Conservation (phyloP, 1,284 basidiomycete species). For the Takashimella koratensis region DNA sequence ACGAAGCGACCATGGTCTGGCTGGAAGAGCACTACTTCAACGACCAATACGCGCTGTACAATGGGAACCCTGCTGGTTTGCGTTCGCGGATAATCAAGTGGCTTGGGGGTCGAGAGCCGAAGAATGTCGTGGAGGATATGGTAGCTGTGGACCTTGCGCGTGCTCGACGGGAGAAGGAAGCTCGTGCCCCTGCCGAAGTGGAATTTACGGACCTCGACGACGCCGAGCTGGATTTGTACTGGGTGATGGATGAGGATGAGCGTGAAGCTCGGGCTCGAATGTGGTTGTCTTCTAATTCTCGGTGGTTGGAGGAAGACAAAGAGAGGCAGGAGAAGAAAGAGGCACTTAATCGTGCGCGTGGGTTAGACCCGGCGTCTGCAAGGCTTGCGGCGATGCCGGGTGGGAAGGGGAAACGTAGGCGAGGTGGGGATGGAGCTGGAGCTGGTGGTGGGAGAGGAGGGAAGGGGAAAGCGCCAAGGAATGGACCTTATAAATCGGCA, state of each 20-base stretch:
- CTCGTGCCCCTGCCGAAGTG: slow-evolving; percentile 31
- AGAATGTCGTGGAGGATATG: slow-evolving; percentile 38
- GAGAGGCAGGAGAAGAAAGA: slow-evolving; percentile 33
- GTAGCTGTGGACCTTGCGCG: slow-evolving; percentile 56
- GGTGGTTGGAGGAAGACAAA: slow-evolving; percentile 86
- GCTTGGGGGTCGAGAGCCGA: slow-evolving; percentile 33
- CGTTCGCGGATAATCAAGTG: slow-evolving; percentile 29
- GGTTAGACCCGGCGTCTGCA: slow-evolving; percentile 31
- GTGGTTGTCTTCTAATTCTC: slow-evolving; percentile 94
- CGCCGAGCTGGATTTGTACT: slow-evolving; percentile 81
- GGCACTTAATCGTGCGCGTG: slow-evolving; percentile 24
- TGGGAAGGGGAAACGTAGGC: slow-evolving; percentile 4
- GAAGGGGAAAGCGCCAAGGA: slow-evolving; percentile 21
- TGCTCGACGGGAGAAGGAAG: slow-evolving; percentile 27
- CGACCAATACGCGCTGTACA: slow-evolving; percentile 28
- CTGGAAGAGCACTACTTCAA: slow-evolving; percentile 32
- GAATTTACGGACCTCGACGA: slow-evolving; percentile 76
- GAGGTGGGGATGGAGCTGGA: slow-evolving; percentile 6
- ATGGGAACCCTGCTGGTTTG: slow-evolving; percentile 13
- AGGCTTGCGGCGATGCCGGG: slow-evolving; percentile 13
- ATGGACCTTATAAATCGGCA: slow-evolving; percentile 31
- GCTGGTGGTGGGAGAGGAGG: slow-evolving; percentile 18
- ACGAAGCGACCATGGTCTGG: slow-evolving; percentile 24
- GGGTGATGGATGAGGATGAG: slow-evolving; percentile 75
- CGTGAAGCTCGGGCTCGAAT: slow-evolving; percentile 86